Base-by-base conservation (phyloP, 345 rosid genomes). In the Moricandia arvensis region DNA sequence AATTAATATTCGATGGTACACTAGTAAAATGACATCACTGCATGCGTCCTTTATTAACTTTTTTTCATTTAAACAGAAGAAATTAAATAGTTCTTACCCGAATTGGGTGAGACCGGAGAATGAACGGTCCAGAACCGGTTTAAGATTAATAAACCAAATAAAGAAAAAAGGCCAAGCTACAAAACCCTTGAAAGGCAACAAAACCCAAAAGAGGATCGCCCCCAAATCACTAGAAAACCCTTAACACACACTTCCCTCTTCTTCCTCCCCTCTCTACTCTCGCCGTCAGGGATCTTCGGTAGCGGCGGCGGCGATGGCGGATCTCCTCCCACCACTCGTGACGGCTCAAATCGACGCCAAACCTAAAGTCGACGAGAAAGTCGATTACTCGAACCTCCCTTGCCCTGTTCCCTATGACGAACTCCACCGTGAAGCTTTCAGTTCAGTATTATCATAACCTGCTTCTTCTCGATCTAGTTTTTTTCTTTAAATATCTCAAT, bases 381-480 rank as follows among this genome's bases (percentile, higher is more conserved):
- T 83, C 6, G 93, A 93, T 72, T 93, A 87, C 87, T 63, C 80
- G 65, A 84, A 88, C 68, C 91, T 93, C 49, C 96, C 96, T 57
- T 91, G 96, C 75, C 98, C 98, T 64, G 80, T 91, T 80, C 93
- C 98, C 34, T 93, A 86, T 37, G 98, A 93, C 59, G 98, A 93
- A 80, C 79, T 91, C 81, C 96, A 91, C 80, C 96, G 98, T 1
- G 97, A 93, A 86, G 93, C 96, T 73, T 81, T 87, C 72, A 91
- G 97, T 93, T 80, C 55, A 76, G 91, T 85, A 37, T 35, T 10
- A 26, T 53, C 66, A 21, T 15, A 10, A 8, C 17, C 59, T 11
- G 33, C 68, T 27, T 45, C 17, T 27, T 5, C 58, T n/a, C 53
- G 72, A 57, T 29, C 74, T 58, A 76, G 5, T 38, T 59, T 12